Conservation (phyloP, 2,329 filamentous ascomycete genomes). For the Cytospora schulzeri region DNA sequence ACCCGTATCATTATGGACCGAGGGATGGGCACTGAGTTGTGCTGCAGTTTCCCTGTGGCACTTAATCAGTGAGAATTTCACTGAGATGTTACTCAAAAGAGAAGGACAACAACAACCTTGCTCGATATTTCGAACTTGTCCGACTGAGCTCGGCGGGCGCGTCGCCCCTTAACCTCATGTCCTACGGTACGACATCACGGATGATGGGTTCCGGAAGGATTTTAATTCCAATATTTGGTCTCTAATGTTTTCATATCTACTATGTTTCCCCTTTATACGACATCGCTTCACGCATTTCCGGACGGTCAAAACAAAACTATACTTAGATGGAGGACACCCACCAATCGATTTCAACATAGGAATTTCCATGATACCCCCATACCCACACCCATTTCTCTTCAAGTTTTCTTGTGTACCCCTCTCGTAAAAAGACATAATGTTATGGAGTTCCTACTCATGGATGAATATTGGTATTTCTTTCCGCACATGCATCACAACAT, state of each 20-base stretch:
- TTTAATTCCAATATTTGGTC: background rate
- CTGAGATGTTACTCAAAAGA: too few species aligned
- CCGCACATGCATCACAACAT: background rate
- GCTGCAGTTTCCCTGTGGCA: too few species aligned
- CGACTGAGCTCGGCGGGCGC: background rate
- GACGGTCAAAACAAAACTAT: background rate
- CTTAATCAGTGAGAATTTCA: too few species aligned
- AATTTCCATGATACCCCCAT: conserved; percentile 14
- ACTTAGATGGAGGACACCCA: background rate
- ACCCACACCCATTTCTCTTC: background rate
- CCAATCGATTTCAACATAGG: background rate
- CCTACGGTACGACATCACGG: background rate
- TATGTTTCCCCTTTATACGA: background rate
- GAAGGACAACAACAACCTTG: too few species aligned
- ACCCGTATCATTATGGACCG: conserved; percentile 20
- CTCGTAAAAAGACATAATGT: background rate
- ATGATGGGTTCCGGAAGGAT: background rate
- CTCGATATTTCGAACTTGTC: background rate
- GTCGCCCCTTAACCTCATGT: background rate
- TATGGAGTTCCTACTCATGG: background rate
- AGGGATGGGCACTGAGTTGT: conserved; percentile 24
- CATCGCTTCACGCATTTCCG: background rate
- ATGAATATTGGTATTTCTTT: background rate
- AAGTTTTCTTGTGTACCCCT: background rate
- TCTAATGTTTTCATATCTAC: background rate